Conservation (phyloP, 176 grass and related monocot genomes). For the Lolium perenne region DNA sequence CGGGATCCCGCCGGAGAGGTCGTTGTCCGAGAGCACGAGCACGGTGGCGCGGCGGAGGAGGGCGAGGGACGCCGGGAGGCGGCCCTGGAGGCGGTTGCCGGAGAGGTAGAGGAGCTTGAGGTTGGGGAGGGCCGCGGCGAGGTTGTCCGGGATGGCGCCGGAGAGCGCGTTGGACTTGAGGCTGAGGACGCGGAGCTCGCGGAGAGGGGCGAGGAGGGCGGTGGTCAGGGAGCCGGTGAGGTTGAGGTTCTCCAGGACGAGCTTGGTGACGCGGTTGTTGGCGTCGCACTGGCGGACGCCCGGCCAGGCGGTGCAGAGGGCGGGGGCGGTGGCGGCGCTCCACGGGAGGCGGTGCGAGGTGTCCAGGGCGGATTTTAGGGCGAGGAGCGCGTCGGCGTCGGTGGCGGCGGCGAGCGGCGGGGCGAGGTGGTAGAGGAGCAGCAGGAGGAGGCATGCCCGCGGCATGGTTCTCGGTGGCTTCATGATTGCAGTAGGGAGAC, state of each 20-base stretch:
- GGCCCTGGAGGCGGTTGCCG: slow-evolving; percentile 67
- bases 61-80: slow-evolving; percentile 58
- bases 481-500: slow-evolving; percentile 1
- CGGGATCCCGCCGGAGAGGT: slow-evolving; percentile 73
- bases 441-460: not conserved
- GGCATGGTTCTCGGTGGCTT: slow-evolving; percentile 2
- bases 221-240: slow-evolving; percentile 66
- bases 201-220: slow-evolving; percentile 60
- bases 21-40: slow-evolving; percentile 72
- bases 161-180: slow-evolving; percentile 79
- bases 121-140: slow-evolving; percentile 65
- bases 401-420: not conserved
- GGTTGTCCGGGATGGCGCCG: slow-evolving; percentile 70
- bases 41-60: slow-evolving; percentile 82
- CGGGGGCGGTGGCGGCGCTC: slow-evolving; percentile 40
- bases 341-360: slow-evolving; percentile 64
- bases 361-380: slow-evolving; percentile 72
- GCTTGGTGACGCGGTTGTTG: slow-evolving; percentile 73
- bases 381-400: slow-evolving; percentile 71
- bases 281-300: slow-evolving; percentile 72
- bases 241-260: slow-evolving; percentile 84
- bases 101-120: slow-evolving; percentile 91
- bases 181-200: slow-evolving; percentile 89
- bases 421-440: not conserved
- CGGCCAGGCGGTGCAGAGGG: slow-evolving; percentile 64